Percentiles rank a stretch among this genome's conserved stretches.
phyloP scores from a whole-genome alignment of 2,329 filamentous ascomycete genomes.

The Geosmithia flava region DNA sequence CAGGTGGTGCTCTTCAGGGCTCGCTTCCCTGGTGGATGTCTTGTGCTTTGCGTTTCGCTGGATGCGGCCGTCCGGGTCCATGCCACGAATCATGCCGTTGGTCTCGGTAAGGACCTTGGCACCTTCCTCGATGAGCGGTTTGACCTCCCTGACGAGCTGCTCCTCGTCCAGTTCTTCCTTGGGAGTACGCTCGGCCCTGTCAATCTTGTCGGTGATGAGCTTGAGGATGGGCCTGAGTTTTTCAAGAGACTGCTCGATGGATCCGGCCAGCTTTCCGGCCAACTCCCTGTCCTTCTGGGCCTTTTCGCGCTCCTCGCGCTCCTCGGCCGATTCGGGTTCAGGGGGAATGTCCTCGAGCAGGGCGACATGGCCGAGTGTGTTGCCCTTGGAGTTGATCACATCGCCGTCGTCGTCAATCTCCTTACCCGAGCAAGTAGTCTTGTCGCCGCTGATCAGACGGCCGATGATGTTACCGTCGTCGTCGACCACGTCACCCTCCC shows the following conservation, averaged over 20 bases:
- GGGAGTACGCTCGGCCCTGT: slow-evolving; percentile 65
- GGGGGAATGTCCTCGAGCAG: slow-evolving; percentile 47
- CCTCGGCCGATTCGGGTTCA: slow-evolving; percentile 37
- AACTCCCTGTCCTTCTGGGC: slow-evolving; percentile 61
- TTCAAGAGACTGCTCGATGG: slow-evolving; percentile 69
- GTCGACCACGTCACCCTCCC: slow-evolving; percentile 45
- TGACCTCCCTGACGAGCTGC: slow-evolving; percentile 72
- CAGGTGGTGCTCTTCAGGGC: slow-evolving; percentile 69
- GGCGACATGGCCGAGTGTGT: slow-evolving; percentile 54
- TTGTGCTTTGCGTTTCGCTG: slow-evolving; percentile 76
- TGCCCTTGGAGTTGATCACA: slow-evolving; percentile 56
- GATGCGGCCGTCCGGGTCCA: slow-evolving; percentile 83
- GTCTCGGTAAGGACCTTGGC: slow-evolving; percentile 72
- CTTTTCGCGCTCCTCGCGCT: slow-evolving; percentile 41
- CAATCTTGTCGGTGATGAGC: slow-evolving; percentile 75
- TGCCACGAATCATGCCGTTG: slow-evolving; percentile 74
- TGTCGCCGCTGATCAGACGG: slow-evolving; percentile 56
- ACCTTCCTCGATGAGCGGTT: slow-evolving; percentile 80
- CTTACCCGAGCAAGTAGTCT: slow-evolving; percentile 52
- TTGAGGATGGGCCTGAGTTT: slow-evolving; percentile 76
- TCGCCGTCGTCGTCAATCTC: slow-evolving; percentile 61
- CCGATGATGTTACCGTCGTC: slow-evolving; percentile 49
- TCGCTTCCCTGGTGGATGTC: slow-evolving; percentile 50
- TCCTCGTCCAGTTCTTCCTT: slow-evolving; percentile 88
- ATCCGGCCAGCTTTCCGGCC: slow-evolving; percentile 60